Evolutionary conservation across 805 yeast species (phyloP), one percentile per base, ranked within the genome.

Genomic region (Barnettozyma populi): DNA sequence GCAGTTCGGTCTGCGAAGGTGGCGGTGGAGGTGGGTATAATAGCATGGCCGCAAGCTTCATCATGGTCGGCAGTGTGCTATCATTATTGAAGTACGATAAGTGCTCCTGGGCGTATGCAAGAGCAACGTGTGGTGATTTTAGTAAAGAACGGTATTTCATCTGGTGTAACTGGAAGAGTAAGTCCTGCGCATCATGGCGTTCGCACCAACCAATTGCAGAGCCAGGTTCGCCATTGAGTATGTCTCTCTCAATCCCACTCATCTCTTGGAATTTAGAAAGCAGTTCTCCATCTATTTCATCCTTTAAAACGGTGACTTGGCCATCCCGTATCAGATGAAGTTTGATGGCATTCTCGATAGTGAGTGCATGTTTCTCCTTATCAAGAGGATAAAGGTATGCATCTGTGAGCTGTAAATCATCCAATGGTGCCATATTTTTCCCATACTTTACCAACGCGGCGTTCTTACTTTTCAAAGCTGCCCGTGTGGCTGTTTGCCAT

Each of bases 131-230:
- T 4, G 47, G 35, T 32, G 49, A 59, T 24, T 50, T 59, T 13
- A 54, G 45, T 24, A 60, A 57, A 3, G 67, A 59, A 48, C 64
- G 60, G 34, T 70, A 76, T 50, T 74, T 72, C 32, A 71, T 57
- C 47, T 66, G 66, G 55, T 75, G 79, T 40, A 78, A 55, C 44
- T 62, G 65, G 55, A 72, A 75, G 54, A 73, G 78, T 23, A 78
- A 56, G 43, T 38, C 45, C 18, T 55, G 42, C n/a, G 42, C 42
- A 16, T 25, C 51, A 36, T 67, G 57, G 7, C 50, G 41, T 6
- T 54, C 47, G 27, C 72, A 69, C 86, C 86, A 81, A 2, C 61
- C 62, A 25, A 76, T 70, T 13, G 85, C 83, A 7, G 73, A 68
- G 5, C 54, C 57, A 24, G 75, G 56, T 45, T 77, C 62, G 3